Conservation (phyloP, 2,329 filamentous ascomycete genomes). For the Penicillium fuscoglaucum region DNA sequence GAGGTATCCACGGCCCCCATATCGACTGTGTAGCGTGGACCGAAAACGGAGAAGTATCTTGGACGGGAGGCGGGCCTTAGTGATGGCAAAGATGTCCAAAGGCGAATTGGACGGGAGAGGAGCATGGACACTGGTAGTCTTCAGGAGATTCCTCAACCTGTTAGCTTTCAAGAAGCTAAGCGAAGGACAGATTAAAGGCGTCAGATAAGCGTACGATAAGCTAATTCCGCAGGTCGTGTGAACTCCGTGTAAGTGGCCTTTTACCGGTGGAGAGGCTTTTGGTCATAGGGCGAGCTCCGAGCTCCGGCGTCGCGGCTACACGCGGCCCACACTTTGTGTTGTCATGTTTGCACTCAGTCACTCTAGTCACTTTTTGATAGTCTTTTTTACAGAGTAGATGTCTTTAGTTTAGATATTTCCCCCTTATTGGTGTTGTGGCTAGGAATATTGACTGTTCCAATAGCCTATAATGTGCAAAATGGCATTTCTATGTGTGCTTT, state of each 20-base stretch:
- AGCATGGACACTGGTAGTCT: slow-evolving; percentile 30
- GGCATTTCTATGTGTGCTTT: too few species aligned
- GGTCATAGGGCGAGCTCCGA: slow-evolving; percentile 11
- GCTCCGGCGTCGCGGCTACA: slow-evolving; percentile 8
- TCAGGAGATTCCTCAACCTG: not conserved
- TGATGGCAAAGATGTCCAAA: slow-evolving; percentile 35
- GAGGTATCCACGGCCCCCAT: slow-evolving; percentile 82
- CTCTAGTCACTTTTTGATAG: too few species aligned
- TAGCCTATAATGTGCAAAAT: too few species aligned
- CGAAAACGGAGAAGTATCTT: slow-evolving; percentile 42
- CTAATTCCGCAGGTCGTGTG: slow-evolving; percentile 16
- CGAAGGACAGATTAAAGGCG: not conserved
- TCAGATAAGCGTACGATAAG: slow-evolving; percentile 20
- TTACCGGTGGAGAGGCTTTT: not conserved
- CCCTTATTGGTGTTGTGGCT: too few species aligned
- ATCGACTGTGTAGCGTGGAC: slow-evolving; percentile 45
- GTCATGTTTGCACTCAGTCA: slow-evolving; percentile 17
- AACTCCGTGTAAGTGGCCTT: slow-evolving; percentile 8
- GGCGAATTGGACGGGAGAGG: slow-evolving; percentile 34
- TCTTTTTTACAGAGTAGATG: too few species aligned
- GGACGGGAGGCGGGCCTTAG: slow-evolving; percentile 29
- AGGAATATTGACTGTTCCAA: too few species aligned
- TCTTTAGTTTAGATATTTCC: too few species aligned
- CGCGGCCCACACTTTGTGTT: slow-evolving; percentile 14
- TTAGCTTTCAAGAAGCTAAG: not conserved